These are phyloP conservation scores for Onygenales sp. DNA, from an alignment of 2,329 filamentous ascomycete species.

Conservation along the genomic window DNA sequence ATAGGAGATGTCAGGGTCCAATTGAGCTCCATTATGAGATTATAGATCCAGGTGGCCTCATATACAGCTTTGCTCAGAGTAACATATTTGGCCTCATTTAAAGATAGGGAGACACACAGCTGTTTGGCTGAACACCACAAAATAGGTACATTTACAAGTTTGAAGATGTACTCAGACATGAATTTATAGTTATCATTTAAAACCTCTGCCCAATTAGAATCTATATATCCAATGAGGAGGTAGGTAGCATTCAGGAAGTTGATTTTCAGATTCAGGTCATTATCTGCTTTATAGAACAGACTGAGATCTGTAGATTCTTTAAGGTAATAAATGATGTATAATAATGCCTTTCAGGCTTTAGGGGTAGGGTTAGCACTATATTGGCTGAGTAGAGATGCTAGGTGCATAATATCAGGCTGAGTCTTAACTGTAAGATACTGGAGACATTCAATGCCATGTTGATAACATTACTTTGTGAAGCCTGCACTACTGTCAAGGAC, in stretches of 20 bases:
- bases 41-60: background rate
- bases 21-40: too few relatives aligned
- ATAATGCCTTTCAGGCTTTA: background rate
- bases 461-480: background rate
- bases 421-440: background rate
- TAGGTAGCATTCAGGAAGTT: too few relatives aligned
- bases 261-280: too few relatives aligned
- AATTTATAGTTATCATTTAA: slow-evolving; percentile 1
- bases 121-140: background rate
- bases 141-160: background rate
- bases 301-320: background rate
- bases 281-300: background rate
- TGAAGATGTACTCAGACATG: slow-evolving; percentile 8
- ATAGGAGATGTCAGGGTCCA: too few relatives aligned
- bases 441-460: background rate
- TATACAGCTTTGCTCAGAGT: background rate
- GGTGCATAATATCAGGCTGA: background rate
- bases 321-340: background rate
- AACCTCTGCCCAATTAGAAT: background rate
- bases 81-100: background rate
- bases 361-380: background rate
- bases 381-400: background rate
- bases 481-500: background rate
- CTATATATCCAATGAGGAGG: background rate
- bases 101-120: background rate